Percentiles rank a stretch among this genome's conserved stretches.
phyloP scores from a whole-genome alignment of 1,284 basidiomycete genomes.

The Abortiporus biennis region DNA sequence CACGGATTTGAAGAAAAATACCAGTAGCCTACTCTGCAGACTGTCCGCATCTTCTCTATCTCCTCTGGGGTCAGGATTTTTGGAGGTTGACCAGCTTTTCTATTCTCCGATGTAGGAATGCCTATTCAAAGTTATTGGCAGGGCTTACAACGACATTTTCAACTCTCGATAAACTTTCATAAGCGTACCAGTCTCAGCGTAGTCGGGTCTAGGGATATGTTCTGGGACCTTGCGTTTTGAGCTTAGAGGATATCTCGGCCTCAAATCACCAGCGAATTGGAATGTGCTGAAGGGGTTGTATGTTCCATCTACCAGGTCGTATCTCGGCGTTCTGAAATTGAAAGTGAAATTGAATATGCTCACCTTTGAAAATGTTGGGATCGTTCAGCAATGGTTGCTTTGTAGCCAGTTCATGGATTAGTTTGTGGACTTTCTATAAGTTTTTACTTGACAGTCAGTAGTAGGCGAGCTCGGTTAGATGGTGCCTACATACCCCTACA shows the following conservation, averaged over 20 bases:
- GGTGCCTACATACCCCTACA: conserved; percentile 37
- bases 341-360: conserved; percentile 3
- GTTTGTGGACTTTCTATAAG: conserved; percentile 71
- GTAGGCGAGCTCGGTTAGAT: not conserved
- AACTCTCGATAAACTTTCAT: conserved; percentile 20
- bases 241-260: conserved; percentile 74
- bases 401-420: conserved; percentile 61
- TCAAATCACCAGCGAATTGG: conserved; percentile 63
- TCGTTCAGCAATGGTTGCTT: conserved; percentile 27
- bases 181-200: conserved; percentile 62
- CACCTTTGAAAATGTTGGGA: conserved; percentile 27
- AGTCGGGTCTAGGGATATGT: conserved; percentile 77
- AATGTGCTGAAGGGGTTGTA: conserved; percentile 72
- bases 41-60: conserved; percentile 74
- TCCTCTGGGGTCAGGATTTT: conserved; percentile 61
- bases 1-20: conserved; percentile 7
- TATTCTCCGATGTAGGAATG: conserved; percentile 54
- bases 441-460: not conserved
- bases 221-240: conserved; percentile 63
- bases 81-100: conserved; percentile 53
- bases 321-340: conserved; percentile 1
- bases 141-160: conserved; percentile 23
- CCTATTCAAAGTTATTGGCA: conserved; percentile 35
- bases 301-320: conserved; percentile 43
- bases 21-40: conserved; percentile 58